Percentiles rank a stretch among this genome's conserved stretches.
Conservation (phyloP, 768 basidiomycete species). For the Suillus spraguei region DNA sequence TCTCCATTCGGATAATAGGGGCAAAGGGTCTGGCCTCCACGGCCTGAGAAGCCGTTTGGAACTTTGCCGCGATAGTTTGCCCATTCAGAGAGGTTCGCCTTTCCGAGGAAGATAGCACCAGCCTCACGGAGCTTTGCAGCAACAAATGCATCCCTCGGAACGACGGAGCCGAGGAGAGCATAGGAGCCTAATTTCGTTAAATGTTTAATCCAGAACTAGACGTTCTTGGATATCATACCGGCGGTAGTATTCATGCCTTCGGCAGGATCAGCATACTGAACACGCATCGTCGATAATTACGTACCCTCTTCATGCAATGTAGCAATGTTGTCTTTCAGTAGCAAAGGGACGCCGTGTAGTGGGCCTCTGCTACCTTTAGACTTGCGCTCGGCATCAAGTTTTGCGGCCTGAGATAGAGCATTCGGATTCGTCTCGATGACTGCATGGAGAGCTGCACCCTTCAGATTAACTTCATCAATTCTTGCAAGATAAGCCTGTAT, state of each 20-base stretch:
- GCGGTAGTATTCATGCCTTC: slow-evolving; percentile 43
- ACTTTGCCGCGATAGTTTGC: slow-evolving; percentile 42
- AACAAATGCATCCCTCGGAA: slow-evolving; percentile 35
- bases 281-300: slow-evolving; percentile 1
- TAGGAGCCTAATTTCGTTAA: slow-evolving; percentile 30
- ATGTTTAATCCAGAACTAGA: not conserved
- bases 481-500: slow-evolving; percentile 63
- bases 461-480: slow-evolving; percentile 65
- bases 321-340: slow-evolving; percentile 52
- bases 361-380: slow-evolving; percentile 44
- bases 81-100: slow-evolving; percentile 48
- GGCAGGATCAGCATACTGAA: slow-evolving; percentile 7
- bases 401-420: slow-evolving; percentile 53
- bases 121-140: slow-evolving; percentile 32
- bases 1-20: slow-evolving; percentile 45
- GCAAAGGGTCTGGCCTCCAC: slow-evolving; percentile 46
- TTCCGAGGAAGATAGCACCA: slow-evolving; percentile 43
- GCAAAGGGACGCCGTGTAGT: slow-evolving; percentile 61
- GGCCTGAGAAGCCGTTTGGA: slow-evolving; percentile 47
- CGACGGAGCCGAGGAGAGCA: slow-evolving; percentile 38
- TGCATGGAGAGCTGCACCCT: slow-evolving; percentile 59
- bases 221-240: slow-evolving; percentile 19
- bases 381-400: slow-evolving; percentile 50
- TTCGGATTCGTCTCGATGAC: slow-evolving; percentile 62
- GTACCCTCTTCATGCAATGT: slow-evolving; percentile 34